Evolutionary conservation across 148 eudicot species (phyloP), one percentile per base, ranked within the genome.

Genomic region (Pharnaceum exiguum): DNA sequence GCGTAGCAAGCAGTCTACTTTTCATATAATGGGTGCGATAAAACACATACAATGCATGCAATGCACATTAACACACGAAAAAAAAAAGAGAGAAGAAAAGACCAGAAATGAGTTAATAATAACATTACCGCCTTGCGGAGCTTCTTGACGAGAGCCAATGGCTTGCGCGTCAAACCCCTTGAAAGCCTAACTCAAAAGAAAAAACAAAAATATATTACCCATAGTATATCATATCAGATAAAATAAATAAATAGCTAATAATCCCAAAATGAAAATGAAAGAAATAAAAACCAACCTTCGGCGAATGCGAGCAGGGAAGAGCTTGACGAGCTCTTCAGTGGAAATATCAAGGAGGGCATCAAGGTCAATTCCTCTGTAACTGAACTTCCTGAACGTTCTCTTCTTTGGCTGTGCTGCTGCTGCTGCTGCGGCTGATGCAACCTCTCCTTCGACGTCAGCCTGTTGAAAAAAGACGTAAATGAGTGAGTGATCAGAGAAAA

Each of bases 331-430:
- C 38, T 80, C 89, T 49, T 88, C 91, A 22, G 96, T 82, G 31
- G 81, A 60, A 80, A 82, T 76, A 25, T 85, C 91, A 17, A 88
- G 96, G 3, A 88, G 65, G 16, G 89, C 79, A 71, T 88, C 96
- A 21, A 88, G 75, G 65, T 85, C 96, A 7, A 88, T 86, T 10
- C 96, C 91, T 39, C 91, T 57, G 81, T 71, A 88, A 31, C 84
- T 80, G 63, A 88, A 88, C 84, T 84, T 88, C 91, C 86, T 84
- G 58, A 88, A 88, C 45, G 96, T 85, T 55, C 91, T 88, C 89
- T 82, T 88, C 86, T 78, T 88, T 8, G 91, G 89, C 66, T 24
- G 63, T n/a, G n/a, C n/a, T 28, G 75, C 85, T 0, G 68, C 72
- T 50, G 72, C 87, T 1, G 74, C 75, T 21, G 79, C 69, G 17